Percentiles rank a stretch among this genome's conserved stretches.
Conservation (phyloP, 768 basidiomycete genomes). For the Mycena belliarum region DNA sequence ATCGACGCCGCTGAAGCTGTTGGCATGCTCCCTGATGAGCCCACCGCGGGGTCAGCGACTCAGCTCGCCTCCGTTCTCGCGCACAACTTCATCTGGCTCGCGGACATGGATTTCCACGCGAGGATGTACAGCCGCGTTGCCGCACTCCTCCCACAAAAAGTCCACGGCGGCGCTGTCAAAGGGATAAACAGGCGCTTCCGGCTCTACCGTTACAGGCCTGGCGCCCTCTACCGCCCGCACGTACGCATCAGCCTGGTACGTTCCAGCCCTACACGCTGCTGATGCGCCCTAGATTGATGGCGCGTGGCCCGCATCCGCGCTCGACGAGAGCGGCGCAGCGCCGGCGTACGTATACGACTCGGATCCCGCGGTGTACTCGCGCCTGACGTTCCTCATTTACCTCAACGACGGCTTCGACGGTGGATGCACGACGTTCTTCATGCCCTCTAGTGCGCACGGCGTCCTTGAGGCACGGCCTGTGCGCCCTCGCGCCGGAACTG, state of each 20-base stretch:
- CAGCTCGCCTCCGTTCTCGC: conserved; percentile 47
- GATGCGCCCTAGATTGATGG: conserved; percentile 43
- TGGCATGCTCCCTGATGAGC: conserved; percentile 53
- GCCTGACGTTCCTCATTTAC: conserved; percentile 52
- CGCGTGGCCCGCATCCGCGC: conserved; percentile 52
- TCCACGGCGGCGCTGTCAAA: conserved; percentile 43
- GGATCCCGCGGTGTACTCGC: conserved; percentile 46
- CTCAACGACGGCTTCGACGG: conserved; percentile 48
- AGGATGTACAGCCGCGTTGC: conserved; percentile 43
- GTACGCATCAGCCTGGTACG: conserved; percentile 17
- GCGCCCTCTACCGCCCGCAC: conserved; percentile 52
- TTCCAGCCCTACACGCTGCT: background rate
- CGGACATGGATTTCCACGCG: conserved; percentile 42
- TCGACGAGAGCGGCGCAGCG: conserved; percentile 40
- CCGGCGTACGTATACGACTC: conserved; percentile 51
- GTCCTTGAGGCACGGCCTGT: conserved; percentile 50
- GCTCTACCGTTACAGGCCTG: conserved; percentile 51
- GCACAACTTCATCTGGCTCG: conserved; percentile 56
- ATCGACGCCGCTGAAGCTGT: conserved; percentile 46
- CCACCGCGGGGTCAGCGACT: conserved; percentile 45
- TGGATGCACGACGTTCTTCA: conserved; percentile 57
- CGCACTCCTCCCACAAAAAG: conserved; percentile 41
- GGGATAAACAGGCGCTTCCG: conserved; percentile 53
- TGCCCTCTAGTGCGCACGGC: conserved; percentile 43
- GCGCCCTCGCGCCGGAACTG: conserved; percentile 47